Base-by-base conservation (phyloP, 345 rosid species). In the Moringa oleifera region DNA sequence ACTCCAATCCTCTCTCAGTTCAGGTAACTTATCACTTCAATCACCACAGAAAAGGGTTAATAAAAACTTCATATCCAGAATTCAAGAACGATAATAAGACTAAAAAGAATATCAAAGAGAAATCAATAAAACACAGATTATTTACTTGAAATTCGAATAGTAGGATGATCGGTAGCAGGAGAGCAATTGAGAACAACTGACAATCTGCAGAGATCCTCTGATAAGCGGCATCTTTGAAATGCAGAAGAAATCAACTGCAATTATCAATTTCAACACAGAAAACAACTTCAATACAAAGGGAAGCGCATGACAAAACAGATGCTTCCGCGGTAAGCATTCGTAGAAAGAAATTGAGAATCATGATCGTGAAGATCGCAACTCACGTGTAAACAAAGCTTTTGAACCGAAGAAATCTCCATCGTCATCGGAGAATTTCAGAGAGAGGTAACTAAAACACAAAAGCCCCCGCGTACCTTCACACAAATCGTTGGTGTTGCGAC, bases 181-280 rank as follows among this genome's bases (percentile, higher is more conserved):
- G 77, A 72, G 51, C 69, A 68, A 68, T 64, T 67, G 69, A 92
- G 80, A 55, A 73, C 75, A 53, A 84, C 73, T 0, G 95, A 89
- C 68, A 92, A 66, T 67, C 93, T 71, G 76, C 93, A 89, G 25
- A 80, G 73, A 77, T 79, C 78, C 58, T 82, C 80, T n/a, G 86
- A 64, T 56, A 76, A 74, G 16, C 93, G 84, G 71, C 96, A 92
- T 79, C 98, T 72, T 73, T 81, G 93, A 66, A 85, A 77, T 37
- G 95, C 88, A 12, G 75, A 64, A 12, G 85, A 87, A 70, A 89
- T 79, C 56, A 85, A 71, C 98, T 89, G 80, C 77, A 68, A 70
- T 54, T 49, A 47, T 0, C 19, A 20, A 47, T 7, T 41, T 41
- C 1, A 11, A 51, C 18, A 21, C n/a, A 6, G n/a, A 47, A 63